These are phyloP conservation scores for Microbotryum violaceum DNA, from an alignment of 1,284 basidiomycete species.

Conservation along the genomic window DNA sequence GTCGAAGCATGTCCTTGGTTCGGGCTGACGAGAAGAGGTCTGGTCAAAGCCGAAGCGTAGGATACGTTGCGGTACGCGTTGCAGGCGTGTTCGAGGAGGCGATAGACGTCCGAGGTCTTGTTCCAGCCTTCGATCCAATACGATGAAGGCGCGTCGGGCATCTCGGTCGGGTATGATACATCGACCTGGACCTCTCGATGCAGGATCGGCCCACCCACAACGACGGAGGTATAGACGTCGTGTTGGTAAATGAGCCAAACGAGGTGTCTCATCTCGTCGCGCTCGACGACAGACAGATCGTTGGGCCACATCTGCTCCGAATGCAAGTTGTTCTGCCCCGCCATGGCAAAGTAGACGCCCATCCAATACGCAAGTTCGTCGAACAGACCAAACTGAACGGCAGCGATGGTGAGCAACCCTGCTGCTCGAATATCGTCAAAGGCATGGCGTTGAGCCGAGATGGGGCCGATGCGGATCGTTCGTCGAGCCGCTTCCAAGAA, in stretches of 20 bases:
- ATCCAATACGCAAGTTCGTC: no score
- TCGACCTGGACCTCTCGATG: background rate
- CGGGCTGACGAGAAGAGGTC: background rate
- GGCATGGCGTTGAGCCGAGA: no score
- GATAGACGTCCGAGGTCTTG: background rate
- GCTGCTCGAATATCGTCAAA: no score
- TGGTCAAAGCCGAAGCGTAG: background rate
- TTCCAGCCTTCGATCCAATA: no score
- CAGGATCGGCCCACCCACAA: background rate
- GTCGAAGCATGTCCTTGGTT: background rate
- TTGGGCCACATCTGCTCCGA: background rate
- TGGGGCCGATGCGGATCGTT: no score
- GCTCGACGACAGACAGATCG: background rate
- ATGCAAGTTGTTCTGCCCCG: background rate
- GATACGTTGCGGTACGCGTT: background rate
- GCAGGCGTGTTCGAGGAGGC: background rate
- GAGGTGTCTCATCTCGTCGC: background rate
- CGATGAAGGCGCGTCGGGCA: background rate
- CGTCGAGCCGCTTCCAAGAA: no score
- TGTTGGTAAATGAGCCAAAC: background rate
- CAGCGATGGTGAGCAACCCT: no score
- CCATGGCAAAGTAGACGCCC: no score
- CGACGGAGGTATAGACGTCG: background rate
- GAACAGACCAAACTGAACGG: no score
- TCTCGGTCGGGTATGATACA: background rate